A percentile compares a stretch with the other conserved stretches of the same genome.
phyloP scores from a whole-genome alignment of 495 filamentous ascomycete genomes.

The Xylaria palmicola region DNA sequence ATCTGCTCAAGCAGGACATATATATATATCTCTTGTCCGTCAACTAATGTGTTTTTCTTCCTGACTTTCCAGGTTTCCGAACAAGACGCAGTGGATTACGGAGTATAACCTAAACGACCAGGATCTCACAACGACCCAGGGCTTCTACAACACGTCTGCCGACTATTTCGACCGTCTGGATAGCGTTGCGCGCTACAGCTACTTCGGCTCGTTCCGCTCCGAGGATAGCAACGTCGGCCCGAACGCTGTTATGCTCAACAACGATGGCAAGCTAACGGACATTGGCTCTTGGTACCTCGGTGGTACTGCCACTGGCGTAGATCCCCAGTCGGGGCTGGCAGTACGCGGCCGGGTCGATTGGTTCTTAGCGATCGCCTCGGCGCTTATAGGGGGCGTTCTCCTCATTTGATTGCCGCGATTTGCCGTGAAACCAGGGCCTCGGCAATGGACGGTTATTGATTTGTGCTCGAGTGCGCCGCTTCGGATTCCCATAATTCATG shows the following conservation, averaged over 20 bases:
- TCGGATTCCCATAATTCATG: not conserved
- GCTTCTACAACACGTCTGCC: conserved; percentile 61
- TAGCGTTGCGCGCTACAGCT: conserved; percentile 63
- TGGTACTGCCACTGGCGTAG: conserved; percentile 46
- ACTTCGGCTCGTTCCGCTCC: conserved; percentile 71
- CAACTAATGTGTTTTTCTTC: not conserved
- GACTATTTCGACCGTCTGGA: conserved; percentile 64
- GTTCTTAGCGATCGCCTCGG: not conserved
- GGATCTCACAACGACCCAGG: conserved; percentile 54
- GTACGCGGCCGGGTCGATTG: not conserved
- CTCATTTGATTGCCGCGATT: not conserved
- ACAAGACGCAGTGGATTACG: conserved; percentile 68
- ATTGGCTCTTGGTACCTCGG: conserved; percentile 77
- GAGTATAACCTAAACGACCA: conserved; percentile 60
- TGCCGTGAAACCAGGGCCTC: not conserved
- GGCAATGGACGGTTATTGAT: not conserved
- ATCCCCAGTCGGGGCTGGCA: conserved; percentile 22
- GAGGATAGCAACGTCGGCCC: conserved; percentile 66
- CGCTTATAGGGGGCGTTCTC: conserved; percentile 2
- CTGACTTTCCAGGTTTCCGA: conserved; percentile 48
- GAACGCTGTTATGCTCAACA: conserved; percentile 63
- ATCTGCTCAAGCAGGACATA: not conserved
- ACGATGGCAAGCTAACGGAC: conserved; percentile 62
- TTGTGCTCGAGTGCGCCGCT: not conserved
- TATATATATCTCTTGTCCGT: not conserved